Evolutionary conservation across 148 eudicot genomes (phyloP), one percentile per base, ranked within the genome.

Genomic region (Camellia japonica): DNA sequence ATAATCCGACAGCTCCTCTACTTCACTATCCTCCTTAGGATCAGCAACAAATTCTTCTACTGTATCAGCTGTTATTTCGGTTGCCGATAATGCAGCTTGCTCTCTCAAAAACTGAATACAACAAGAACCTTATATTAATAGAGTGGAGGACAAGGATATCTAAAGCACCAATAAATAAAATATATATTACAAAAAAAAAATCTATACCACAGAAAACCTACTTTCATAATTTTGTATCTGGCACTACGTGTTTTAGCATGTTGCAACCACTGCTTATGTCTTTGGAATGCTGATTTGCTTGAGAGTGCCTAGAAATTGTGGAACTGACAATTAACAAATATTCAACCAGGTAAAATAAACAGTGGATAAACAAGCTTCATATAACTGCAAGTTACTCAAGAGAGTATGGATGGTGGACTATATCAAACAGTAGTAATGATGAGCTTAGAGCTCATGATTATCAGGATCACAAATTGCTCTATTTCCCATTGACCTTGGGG

Each of bases 241-340:
- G 98, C 97, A 86, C 98, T 91, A 54, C 97, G 97, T 73, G 98
- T 95, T 90, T 93, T 95, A 72, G 98, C 98, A 89, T 95, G 91
- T 68, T 92, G 91, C 77, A 95, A 74, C 98, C 97, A 95, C 89
- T 88, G 90, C 79, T 89, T 92, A 81, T 95, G 97, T 88, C 90
- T 93, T 84, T 93, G 90, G 76, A 90, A 92, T 80, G 97, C 97
- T 80, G 92, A 88, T 84, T 90, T 93, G 85, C 90, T 90, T 15
- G 98, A 93, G 73, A 95, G 97, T 54, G 97, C 93, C 98, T 95
- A 86, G 58, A 16, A 55, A 42, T 10, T 58, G 10, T 3, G 9
- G 1, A 23, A 74, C 14, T 30, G 13, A 55, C 58, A 55, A 55
- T 6, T 60, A 60, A n/a, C n/a, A n/a, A 60, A 60, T 2, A 41